Conservation (phyloP, 228 moss, liverwort and hornwort genomes). For the Sphagnum fallax region DNA sequence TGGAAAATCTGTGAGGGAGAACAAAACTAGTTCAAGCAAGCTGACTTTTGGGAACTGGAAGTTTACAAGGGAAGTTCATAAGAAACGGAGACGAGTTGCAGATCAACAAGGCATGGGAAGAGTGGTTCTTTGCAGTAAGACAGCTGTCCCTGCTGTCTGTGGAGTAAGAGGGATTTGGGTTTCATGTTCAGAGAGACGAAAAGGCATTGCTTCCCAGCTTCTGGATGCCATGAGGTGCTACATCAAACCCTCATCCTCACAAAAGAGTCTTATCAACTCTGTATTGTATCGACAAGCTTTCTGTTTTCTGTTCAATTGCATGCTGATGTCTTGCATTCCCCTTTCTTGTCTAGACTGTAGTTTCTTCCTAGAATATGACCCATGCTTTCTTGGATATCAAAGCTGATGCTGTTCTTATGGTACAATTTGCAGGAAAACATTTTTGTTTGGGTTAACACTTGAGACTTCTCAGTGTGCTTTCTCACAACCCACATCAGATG, state of each 20-base stretch:
- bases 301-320: too few relatives aligned
- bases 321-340: too few relatives aligned
- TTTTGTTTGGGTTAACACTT: conserved; percentile 64
- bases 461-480: conserved; percentile 74
- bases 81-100: conserved; percentile 19
- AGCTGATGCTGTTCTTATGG: too few relatives aligned
- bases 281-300: neutral
- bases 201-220: conserved; percentile 79
- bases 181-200: conserved; percentile 76
- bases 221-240: conserved; percentile 80
- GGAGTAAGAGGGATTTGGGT: conserved; percentile 95
- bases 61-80: conserved; percentile 64
- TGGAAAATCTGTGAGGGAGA: conserved; percentile 13
- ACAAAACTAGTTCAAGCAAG: conserved; percentile 15
- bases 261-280: neutral
- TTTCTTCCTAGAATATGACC: too few relatives aligned
- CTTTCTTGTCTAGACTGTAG: neutral
- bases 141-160: conserved; percentile 65
- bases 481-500: conserved; percentile 91
- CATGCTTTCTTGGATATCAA: too few relatives aligned
- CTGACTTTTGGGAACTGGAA: conserved; percentile 69
- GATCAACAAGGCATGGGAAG: conserved; percentile 38
- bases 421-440: conserved; percentile 56
- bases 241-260: neutral
- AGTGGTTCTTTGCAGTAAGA: conserved; percentile 63